Evolutionary conservation across 768 basidiomycete genomes (phyloP).

Genomic region (Suillus tomentosus): DNA sequence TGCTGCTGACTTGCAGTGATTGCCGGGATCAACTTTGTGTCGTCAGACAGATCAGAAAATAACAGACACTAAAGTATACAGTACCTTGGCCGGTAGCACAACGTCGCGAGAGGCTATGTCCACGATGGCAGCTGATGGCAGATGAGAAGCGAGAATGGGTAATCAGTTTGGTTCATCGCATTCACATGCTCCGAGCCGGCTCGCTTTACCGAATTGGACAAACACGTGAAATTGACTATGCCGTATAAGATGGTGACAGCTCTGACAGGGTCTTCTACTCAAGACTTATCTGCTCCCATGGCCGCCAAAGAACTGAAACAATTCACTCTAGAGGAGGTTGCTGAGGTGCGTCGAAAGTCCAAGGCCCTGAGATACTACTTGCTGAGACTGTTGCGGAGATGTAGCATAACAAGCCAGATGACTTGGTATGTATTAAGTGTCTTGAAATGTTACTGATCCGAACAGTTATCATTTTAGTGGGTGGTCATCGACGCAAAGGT

Average conservation of each 20-base stretch:
- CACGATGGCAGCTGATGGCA: not conserved
- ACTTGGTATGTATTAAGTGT: slow-evolving; percentile 52
- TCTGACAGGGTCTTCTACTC: not conserved
- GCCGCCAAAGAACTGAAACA: slow-evolving; percentile 40
- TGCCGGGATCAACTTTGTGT: not conserved
- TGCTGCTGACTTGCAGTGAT: not conserved
- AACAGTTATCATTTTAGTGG: slow-evolving; percentile 51
- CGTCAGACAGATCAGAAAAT: not conserved
- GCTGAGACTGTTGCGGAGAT: not conserved
- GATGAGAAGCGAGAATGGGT: not conserved
- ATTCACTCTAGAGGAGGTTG: slow-evolving; percentile 60
- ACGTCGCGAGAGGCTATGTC: not conserved
- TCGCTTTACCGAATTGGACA: not conserved
- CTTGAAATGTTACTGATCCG: not conserved
- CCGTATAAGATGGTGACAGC: not conserved
- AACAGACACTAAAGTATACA: not conserved
- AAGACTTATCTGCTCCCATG: slow-evolving; percentile 21
- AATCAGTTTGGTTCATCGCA: slow-evolving; percentile 1
- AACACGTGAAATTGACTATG: slow-evolving; percentile 1
- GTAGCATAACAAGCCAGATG: slow-evolving; percentile 76
- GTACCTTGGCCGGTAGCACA: not conserved
- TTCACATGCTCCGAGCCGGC: not conserved
- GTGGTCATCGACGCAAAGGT: slow-evolving; percentile 83
- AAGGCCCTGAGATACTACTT: not conserved
- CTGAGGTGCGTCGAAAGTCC: slow-evolving; percentile 40